Evolutionary conservation across 2,329 filamentous ascomycete species (phyloP).

Genomic region (Neocatenulostroma microsporum): DNA sequence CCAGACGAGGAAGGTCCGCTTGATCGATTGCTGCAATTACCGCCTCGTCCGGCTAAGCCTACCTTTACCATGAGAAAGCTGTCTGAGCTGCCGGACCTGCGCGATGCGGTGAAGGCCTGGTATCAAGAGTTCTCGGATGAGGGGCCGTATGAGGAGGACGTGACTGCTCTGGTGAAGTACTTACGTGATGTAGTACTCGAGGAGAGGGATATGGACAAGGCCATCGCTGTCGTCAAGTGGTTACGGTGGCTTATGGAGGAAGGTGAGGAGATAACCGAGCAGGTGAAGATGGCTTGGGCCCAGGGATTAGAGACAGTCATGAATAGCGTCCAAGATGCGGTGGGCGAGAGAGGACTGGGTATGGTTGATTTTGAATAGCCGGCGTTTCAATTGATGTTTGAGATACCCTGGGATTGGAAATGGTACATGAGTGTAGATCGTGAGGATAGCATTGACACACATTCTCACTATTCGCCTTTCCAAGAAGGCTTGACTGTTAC

Average conservation of each 20-base stretch:
- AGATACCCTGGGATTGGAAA: too few species aligned
- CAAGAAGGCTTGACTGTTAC: too few species aligned
- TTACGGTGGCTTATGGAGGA: slow-evolving; percentile 34
- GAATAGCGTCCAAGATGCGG: slow-evolving; percentile 35
- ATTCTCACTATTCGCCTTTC: too few species aligned
- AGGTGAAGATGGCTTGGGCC: slow-evolving; percentile 26
- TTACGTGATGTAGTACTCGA: slow-evolving; percentile 62
- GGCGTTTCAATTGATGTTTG: too few species aligned
- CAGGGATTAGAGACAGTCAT: slow-evolving; percentile 35
- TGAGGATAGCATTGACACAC: too few species aligned
- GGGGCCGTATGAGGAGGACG: slow-evolving; percentile 72
- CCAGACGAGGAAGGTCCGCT: slow-evolving; percentile 18
- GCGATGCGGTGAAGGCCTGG: slow-evolving; percentile 70
- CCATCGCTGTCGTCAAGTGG: slow-evolving; percentile 62
- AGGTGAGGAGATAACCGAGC: slow-evolving; percentile 19
- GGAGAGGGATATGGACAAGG: slow-evolving; percentile 73
- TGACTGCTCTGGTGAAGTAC: slow-evolving; percentile 65
- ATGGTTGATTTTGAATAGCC: slow-evolving; percentile 33
- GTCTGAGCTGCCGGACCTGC: slow-evolving; percentile 53
- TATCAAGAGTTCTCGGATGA: slow-evolving; percentile 61
- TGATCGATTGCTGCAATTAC: slow-evolving; percentile 37
- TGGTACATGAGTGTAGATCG: too few species aligned
- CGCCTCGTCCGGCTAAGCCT: slow-evolving; percentile 46
- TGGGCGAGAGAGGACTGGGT: slow-evolving; percentile 40
- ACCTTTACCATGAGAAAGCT: slow-evolving; percentile 57